Conservation (phyloP, 148 eudicot genomes). For the Fagopyrum tataricum region DNA sequence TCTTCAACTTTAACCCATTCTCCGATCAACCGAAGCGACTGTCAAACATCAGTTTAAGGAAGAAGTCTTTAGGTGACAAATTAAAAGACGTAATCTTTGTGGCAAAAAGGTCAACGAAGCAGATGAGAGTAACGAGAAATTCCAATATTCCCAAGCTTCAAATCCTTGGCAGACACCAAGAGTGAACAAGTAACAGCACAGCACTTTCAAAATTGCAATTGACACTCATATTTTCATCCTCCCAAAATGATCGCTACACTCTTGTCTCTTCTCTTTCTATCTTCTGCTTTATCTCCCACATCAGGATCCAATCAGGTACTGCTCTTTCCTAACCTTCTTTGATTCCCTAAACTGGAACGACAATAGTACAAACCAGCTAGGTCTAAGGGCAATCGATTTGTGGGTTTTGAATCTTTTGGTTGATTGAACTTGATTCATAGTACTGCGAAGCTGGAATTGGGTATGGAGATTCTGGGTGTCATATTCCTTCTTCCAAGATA, state of each 20-base stretch:
- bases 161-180: neutral
- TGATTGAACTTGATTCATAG: slow-evolving; percentile 41
- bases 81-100: no score
- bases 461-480: slow-evolving; percentile 52
- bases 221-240: neutral
- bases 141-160: neutral
- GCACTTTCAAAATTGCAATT: neutral
- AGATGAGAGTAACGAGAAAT: neutral
- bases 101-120: neutral
- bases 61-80: no score
- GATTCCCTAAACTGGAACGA: neutral
- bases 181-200: neutral
- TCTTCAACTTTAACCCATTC: no score
- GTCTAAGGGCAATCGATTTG: neutral
- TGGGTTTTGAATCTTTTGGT: neutral
- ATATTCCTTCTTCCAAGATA: slow-evolving; percentile 47
- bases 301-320: slow-evolving; percentile 9
- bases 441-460: slow-evolving; percentile 62
- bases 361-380: neutral
- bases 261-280: neutral
- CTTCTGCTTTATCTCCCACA: neutral
- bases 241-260: neutral
- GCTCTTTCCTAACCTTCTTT: neutral
- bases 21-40: no score
- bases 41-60: no score